A percentile compares a stretch with the other conserved stretches of the same genome.
Conservation (phyloP, 805 yeast species). For the Peterozyma toletana region DNA sequence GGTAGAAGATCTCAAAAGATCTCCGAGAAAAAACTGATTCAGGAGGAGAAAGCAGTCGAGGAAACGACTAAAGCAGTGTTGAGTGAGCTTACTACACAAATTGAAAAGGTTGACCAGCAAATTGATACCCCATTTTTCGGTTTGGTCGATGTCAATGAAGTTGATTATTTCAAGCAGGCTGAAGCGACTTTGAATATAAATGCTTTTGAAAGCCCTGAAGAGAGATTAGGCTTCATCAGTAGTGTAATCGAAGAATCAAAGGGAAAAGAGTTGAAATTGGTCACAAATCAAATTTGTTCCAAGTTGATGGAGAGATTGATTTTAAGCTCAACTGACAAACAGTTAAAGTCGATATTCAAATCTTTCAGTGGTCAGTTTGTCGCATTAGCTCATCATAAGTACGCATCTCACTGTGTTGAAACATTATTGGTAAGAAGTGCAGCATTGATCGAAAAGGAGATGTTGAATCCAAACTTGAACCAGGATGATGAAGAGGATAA, state of each 20-base stretch:
- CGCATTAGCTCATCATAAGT: conserved; percentile 78
- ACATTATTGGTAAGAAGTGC: conserved; percentile 74
- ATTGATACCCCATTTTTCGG: conserved; percentile 62
- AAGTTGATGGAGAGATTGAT: conserved; percentile 84
- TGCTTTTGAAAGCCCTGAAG: conserved; percentile 70
- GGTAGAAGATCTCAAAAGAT: conserved; percentile 21
- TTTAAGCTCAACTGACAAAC: conserved; percentile 54
- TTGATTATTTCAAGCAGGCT: conserved; percentile 89
- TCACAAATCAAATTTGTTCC: conserved; percentile 92
- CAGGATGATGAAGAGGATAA: conserved; percentile 22
- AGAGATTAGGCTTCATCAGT: conserved; percentile 60
- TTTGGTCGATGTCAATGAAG: conserved; percentile 71
- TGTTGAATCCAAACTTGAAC: conserved; percentile 37
- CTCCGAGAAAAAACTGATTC: conserved; percentile 10
- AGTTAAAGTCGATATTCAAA: conserved; percentile 56
- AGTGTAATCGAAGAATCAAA: conserved; percentile 79
- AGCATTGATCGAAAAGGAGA: conserved; percentile 65
- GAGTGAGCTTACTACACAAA: neutral
- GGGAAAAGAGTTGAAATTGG: conserved; percentile 87
- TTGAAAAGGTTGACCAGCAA: conserved; percentile 2
- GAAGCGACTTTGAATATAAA: conserved; percentile 79
- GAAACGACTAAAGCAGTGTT: neutral
- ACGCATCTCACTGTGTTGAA: conserved; percentile 90
- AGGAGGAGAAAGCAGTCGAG: conserved; percentile 7
- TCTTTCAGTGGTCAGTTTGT: conserved; percentile 69